A percentile compares a stretch with the other conserved stretches of the same genome.
Conservation (phyloP, 805 yeast genomes). For the Lipomyces chichibuensis region DNA sequence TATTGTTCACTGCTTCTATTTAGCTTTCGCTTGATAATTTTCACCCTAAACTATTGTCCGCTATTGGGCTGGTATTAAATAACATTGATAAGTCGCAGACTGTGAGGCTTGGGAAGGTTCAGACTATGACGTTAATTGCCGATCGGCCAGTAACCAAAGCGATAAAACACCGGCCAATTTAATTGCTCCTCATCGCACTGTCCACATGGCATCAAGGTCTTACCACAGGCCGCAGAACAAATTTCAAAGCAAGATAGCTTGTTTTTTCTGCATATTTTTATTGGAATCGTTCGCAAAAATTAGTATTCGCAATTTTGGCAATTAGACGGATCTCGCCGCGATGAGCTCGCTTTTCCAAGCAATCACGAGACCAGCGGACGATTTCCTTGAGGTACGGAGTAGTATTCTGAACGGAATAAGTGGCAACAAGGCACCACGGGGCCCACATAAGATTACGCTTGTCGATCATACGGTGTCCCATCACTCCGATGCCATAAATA, state of each 20-base stretch:
- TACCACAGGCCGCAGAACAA: no score
- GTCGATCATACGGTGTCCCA: constrained; percentile 21
- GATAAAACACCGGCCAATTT: not conserved
- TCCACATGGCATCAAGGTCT: not conserved
- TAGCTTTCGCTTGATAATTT: no score
- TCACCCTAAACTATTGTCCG: no score
- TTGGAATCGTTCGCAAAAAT: not conserved
- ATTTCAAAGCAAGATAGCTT: not conserved
- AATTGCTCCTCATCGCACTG: not conserved
- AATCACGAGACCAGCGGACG: constrained; percentile 34
- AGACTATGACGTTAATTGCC: not conserved
- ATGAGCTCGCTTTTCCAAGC: constrained; percentile 32
- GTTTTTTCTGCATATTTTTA: not conserved
- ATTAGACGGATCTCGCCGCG: not conserved
- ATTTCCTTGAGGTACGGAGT: constrained; percentile 23
- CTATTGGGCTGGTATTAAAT: no score
- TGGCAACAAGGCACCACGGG: constrained; percentile 1
- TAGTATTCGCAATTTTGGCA: not conserved
- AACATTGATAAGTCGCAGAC: no score
- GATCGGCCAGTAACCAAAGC: not conserved
- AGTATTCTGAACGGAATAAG: constrained; percentile 8
- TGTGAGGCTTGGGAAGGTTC: not conserved
- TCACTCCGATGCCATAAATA: not conserved
- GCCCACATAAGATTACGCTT: constrained; percentile 15
- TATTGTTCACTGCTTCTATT: no score